Evolutionary conservation across 208 protist species (phyloP).

Genomic region (Leishmania aethiopica): DNA sequence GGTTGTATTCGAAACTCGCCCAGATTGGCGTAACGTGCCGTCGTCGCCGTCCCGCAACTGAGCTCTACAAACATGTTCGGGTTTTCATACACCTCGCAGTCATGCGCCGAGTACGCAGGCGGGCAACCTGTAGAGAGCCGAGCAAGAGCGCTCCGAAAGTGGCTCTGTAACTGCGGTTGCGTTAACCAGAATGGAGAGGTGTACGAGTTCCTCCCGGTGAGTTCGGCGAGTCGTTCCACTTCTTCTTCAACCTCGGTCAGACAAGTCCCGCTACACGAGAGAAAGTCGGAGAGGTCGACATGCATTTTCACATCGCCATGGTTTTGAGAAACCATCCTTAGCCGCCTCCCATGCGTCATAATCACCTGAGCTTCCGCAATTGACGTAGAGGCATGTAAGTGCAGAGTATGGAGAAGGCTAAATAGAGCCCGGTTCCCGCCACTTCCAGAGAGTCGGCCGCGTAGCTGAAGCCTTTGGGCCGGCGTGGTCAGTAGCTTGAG

Average conservation of each 20-base stretch:
- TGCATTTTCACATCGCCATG: conserved; percentile 35
- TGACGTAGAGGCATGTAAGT: not conserved
- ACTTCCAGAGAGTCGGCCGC: not conserved
- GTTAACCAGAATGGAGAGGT: conserved; percentile 67
- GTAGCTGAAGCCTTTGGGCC: not conserved
- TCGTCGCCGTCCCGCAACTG: not conserved
- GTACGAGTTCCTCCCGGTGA: conserved; percentile 20
- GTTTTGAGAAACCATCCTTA: conserved; percentile 13
- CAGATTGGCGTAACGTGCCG: conserved; percentile 13
- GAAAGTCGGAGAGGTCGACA: conserved; percentile 38
- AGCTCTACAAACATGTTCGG: conserved; percentile 5
- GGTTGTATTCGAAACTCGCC: not conserved
- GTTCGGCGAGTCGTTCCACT: conserved; percentile 6
- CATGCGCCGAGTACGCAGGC: not conserved
- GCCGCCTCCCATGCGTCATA: conserved; percentile 27
- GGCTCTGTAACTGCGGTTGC: not conserved
- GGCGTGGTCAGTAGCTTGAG: not conserved
- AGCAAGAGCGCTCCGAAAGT: not conserved
- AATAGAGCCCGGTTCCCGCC: no score
- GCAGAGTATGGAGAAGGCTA: not conserved
- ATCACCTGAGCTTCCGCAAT: conserved; percentile 8
- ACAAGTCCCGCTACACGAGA: conserved; percentile 41
- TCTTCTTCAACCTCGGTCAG: conserved; percentile 28
- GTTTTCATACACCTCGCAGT: conserved; percentile 27
- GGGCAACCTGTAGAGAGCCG: not conserved